These are phyloP conservation scores for Cicer cuneatum DNA, from an alignment of 306 rosid species.

Conservation along the genomic window DNA sequence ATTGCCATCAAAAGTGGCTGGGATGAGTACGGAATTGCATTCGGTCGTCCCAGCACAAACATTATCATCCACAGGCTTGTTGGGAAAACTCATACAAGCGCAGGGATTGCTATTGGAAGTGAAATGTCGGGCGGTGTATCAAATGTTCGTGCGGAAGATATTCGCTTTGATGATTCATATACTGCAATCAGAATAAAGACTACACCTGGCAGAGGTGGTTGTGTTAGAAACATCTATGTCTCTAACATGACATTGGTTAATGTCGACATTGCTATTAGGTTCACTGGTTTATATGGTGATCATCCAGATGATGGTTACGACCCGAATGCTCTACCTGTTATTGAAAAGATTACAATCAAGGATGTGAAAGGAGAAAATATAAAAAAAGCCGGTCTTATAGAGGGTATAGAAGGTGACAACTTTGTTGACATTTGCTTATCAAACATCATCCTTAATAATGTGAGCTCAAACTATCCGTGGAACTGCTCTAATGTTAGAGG, in stretches of 20 bases:
- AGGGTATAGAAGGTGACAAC: slow-evolving; percentile 69
- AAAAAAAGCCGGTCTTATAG: slow-evolving; percentile 63
- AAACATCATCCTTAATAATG: slow-evolving; percentile 61
- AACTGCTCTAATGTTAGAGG: slow-evolving; percentile 73
- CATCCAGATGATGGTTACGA: slow-evolving; percentile 69
- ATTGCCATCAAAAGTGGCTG: slow-evolving; percentile 85
- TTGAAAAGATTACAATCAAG: slow-evolving; percentile 64
- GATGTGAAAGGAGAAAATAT: slow-evolving; percentile 66
- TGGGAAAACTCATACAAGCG: slow-evolving; percentile 59
- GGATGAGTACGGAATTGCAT: slow-evolving; percentile 81
- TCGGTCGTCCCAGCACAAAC: slow-evolving; percentile 69
- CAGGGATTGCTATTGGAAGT: slow-evolving; percentile 83
- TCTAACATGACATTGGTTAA: slow-evolving; percentile 64
- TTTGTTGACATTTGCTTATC: slow-evolving; percentile 67
- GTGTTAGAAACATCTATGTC: slow-evolving; percentile 67
- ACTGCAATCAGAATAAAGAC: slow-evolving; percentile 72
- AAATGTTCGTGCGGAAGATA: slow-evolving; percentile 64
- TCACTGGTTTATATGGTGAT: slow-evolving; percentile 72
- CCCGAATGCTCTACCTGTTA: slow-evolving; percentile 64
- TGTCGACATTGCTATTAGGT: slow-evolving; percentile 65
- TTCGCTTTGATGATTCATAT: slow-evolving; percentile 57
- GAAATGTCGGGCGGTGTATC: slow-evolving; percentile 92
- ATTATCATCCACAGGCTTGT: slow-evolving; percentile 60
- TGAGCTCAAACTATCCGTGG: slow-evolving; percentile 66
- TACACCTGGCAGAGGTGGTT: slow-evolving; percentile 85